Evolutionary conservation across 345 rosid species (phyloP).

Genomic region (Acer saccharum): DNA sequence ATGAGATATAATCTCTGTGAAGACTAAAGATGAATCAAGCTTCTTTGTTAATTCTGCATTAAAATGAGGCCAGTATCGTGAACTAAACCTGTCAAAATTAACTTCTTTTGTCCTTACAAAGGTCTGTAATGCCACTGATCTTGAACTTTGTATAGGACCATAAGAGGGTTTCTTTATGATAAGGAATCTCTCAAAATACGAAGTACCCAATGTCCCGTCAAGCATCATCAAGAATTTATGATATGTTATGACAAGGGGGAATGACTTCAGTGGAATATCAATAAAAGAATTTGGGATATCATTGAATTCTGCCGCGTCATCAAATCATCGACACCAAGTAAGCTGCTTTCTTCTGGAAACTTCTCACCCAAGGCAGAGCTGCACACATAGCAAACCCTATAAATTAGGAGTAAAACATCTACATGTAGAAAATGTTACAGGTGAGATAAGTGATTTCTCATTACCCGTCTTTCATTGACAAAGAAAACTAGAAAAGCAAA

Average conservation of each 20-base stretch:
- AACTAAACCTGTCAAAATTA: constrained; percentile 44
- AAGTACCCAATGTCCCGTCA: constrained; percentile 50
- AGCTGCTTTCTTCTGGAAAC: constrained; percentile 18
- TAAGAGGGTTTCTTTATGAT: constrained; percentile 26
- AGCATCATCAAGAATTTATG: constrained; percentile 59
- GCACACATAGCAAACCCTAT: constrained; percentile 10
- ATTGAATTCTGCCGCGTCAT: constrained; percentile 36
- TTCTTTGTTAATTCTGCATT: constrained; percentile 33
- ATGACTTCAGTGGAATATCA: constrained; percentile 31
- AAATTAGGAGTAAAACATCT: background rate
- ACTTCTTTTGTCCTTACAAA: constrained; percentile 49
- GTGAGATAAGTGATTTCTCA: no score
- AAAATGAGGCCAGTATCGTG: constrained; percentile 57
- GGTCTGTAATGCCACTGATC: constrained; percentile 27
- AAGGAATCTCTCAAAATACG: constrained; percentile 48
- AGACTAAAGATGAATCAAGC: constrained; percentile 51
- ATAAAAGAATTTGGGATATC: constrained; percentile 46
- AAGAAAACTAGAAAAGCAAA: background rate
- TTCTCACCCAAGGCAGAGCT: constrained; percentile 42
- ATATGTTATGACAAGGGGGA: constrained; percentile 57
- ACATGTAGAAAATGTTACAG: background rate
- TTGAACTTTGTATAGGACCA: constrained; percentile 19
- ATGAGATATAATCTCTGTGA: constrained; percentile 55
- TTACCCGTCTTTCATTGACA: background rate
- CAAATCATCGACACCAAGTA: constrained; percentile 30